Percentiles rank a stretch among this genome's conserved stretches.
Evolutionary conservation across 2,329 filamentous ascomycete species (phyloP).

Genomic region (Colletotrichum nymphaeae): DNA sequence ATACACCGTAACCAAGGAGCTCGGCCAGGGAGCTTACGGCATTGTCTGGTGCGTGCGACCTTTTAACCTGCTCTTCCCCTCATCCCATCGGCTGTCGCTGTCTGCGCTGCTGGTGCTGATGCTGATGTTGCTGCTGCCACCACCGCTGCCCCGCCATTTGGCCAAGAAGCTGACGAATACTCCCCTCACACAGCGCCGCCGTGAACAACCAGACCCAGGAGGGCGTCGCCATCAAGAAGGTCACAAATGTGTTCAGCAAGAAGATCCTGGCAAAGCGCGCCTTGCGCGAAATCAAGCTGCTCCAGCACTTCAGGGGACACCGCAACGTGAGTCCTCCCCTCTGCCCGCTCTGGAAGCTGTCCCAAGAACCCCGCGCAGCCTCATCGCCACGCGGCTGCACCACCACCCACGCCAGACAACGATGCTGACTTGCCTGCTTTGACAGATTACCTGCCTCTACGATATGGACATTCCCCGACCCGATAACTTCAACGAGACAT

Average conservation of each 20-base stretch:
- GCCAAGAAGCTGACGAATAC: slow-evolving; percentile 30
- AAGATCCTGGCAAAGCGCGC: slow-evolving; percentile 99
- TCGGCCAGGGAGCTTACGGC: slow-evolving; percentile 97
- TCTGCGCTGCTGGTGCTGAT: not conserved
- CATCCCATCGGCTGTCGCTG: not conserved
- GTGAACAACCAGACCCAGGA: slow-evolving; percentile 92
- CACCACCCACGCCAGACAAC: slow-evolving; percentile 19
- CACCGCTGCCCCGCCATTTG: slow-evolving; percentile 37
- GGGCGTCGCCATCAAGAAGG: slow-evolving; percentile 98
- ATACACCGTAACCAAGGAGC: slow-evolving; percentile 98
- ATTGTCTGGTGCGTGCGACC: slow-evolving; percentile 86
- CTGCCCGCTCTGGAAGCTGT: not conserved
- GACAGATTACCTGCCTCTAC: slow-evolving; percentile 95
- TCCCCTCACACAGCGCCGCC: slow-evolving; percentile 74
- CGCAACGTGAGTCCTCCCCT: slow-evolving; percentile 73
- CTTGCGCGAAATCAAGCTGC: slow-evolving; percentile 96
- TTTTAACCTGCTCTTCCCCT: slow-evolving; percentile 14
- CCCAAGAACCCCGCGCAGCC: slow-evolving; percentile 4
- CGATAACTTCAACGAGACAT: slow-evolving; percentile 98
- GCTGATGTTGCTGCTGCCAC: slow-evolving; percentile 16
- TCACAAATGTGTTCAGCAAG: slow-evolving; percentile 99
- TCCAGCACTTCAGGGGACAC: slow-evolving; percentile 96
- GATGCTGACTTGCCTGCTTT: slow-evolving; percentile 9
- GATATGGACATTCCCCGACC: slow-evolving; percentile 99
- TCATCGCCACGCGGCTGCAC: slow-evolving; percentile 21